Evolutionary conservation across 1,139 yeast species (phyloP).

Genomic region (Hemisphaericaspora subhashii): DNA sequence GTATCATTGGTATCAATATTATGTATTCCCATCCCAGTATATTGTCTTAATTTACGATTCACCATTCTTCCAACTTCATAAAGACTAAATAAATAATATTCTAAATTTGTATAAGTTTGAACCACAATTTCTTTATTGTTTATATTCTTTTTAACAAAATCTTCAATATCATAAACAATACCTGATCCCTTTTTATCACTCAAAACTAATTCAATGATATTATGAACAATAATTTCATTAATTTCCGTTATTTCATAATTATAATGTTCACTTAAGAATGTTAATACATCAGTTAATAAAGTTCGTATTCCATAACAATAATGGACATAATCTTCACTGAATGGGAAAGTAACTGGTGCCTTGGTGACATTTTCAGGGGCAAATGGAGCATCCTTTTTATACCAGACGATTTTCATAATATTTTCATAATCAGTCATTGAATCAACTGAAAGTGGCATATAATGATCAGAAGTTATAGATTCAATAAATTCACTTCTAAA

Average conservation of each 20-base stretch:
- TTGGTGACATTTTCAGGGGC: slow-evolving; percentile 34
- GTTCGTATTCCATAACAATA: slow-evolving; percentile 75
- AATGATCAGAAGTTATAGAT: slow-evolving; percentile 75
- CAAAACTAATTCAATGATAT: slow-evolving; percentile 68
- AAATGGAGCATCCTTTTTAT: slow-evolving; percentile 51
- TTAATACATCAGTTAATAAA: slow-evolving; percentile 54
- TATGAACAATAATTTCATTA: slow-evolving; percentile 50
- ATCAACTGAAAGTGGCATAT: slow-evolving; percentile 79
- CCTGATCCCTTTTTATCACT: slow-evolving; percentile 51
- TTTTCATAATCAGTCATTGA: slow-evolving; percentile 60
- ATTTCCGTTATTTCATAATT: slow-evolving; percentile 46
- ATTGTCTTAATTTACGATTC: slow-evolving; percentile 44
- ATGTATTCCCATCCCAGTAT: slow-evolving; percentile 54
- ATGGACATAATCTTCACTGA: slow-evolving; percentile 84
- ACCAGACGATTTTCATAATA: slow-evolving; percentile 70
- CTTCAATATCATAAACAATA: slow-evolving; percentile 65
- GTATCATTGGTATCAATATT: slow-evolving; percentile 41
- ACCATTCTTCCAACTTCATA: slow-evolving; percentile 54
- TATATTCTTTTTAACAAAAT: slow-evolving; percentile 57
- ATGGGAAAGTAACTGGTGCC: slow-evolving; percentile 79
- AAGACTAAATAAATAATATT: slow-evolving; percentile 70
- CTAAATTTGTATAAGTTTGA: slow-evolving; percentile 84
- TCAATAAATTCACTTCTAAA: slow-evolving; percentile 64
- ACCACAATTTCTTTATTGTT: slow-evolving; percentile 88
- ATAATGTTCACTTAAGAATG: slow-evolving; percentile 69